These are phyloP conservation scores for Aureobasidium sp. DNA, from an alignment of 2,329 filamentous ascomycete species.

Conservation along the genomic window DNA sequence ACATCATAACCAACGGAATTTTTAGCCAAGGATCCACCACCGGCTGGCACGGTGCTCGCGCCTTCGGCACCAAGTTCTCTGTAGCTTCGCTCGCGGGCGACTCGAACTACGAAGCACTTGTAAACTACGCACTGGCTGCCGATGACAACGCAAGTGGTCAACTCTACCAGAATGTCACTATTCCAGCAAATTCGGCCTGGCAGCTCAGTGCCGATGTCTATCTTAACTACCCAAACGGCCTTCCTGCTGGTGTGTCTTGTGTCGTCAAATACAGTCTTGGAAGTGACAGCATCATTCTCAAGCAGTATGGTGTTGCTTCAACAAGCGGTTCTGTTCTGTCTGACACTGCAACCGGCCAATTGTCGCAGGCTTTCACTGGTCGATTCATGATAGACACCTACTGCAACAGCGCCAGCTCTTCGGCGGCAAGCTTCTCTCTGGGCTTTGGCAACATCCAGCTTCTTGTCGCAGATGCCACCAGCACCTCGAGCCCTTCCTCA, in stretches of 20 bases:
- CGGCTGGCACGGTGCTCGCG: background rate
- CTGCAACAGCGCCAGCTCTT: constrained; percentile 8
- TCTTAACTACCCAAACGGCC: constrained; percentile 7
- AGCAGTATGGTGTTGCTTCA: constrained; percentile 7
- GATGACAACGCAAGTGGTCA: constrained; percentile 5
- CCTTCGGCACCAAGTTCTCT: background rate
- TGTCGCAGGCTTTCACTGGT: background rate
- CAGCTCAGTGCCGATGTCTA: constrained; percentile 1
- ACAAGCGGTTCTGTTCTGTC: background rate
- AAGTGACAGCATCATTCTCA: constrained; percentile 3
- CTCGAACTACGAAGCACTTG: constrained; percentile 11
- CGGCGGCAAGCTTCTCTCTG: background rate
- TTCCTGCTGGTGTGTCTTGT: constrained; percentile 1
- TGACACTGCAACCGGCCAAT: background rate
- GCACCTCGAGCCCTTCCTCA: background rate
- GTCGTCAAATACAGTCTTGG: constrained; percentile 14
- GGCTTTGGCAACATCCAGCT: constrained; percentile 14
- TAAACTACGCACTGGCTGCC: background rate
- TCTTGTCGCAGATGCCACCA: background rate
- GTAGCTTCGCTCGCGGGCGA: constrained; percentile 9
- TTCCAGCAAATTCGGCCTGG: constrained; percentile 5
- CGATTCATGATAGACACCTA: constrained; percentile 7
- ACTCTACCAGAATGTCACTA: constrained; percentile 8
- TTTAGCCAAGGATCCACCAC: background rate
- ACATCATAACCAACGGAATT: constrained; percentile 3